These are phyloP conservation scores for Pseudocercospora vitis DNA, from an alignment of 2,329 filamentous ascomycete genomes.

Conservation along the genomic window DNA sequence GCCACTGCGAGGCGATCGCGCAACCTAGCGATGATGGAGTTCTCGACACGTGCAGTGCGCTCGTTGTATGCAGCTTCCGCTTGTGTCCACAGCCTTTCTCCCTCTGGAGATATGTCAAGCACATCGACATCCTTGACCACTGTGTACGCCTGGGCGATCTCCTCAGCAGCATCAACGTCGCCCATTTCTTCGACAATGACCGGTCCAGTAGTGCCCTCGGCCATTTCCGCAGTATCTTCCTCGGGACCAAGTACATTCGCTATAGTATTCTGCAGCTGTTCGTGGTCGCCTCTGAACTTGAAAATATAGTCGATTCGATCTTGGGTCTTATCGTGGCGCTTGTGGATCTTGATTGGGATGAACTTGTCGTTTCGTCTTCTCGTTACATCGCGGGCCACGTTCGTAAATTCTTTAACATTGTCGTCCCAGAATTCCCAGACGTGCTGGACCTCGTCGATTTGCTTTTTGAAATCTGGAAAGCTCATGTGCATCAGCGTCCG, in stretches of 20 bases:
- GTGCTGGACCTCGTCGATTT: conserved; percentile 79
- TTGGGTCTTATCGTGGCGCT: conserved; percentile 84
- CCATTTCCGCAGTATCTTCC: conserved; percentile 52
- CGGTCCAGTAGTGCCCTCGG: conserved; percentile 60
- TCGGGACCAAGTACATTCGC: conserved; percentile 86
- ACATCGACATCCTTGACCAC: conserved; percentile 93
- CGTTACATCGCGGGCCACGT: conserved; percentile 92
- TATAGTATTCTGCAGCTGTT: conserved; percentile 94
- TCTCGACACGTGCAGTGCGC: conserved; percentile 93
- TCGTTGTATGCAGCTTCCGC: conserved; percentile 97
- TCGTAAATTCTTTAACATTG: conserved; percentile 95
- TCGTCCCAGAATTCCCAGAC: conserved; percentile 96
- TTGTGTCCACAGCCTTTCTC: conserved; percentile 87
- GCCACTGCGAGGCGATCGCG: conserved; percentile 91
- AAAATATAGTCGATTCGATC: conserved; percentile 89
- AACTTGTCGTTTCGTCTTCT: conserved; percentile 94
- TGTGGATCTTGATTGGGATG: conserved; percentile 93
- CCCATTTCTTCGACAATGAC: conserved; percentile 90
- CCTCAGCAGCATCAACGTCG: conserved; percentile 93
- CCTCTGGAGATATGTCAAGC: conserved; percentile 84
- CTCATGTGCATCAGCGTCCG: conserved; percentile 87
- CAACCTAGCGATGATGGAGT: conserved; percentile 94
- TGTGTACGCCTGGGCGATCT: conserved; percentile 92
- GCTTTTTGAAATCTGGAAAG: conserved; percentile 81
- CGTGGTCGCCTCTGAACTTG: conserved; percentile 94